Percentiles rank a stretch among this genome's conserved stretches.
These are phyloP conservation scores for Lecanicillium sp. DNA, from an alignment of 2,329 filamentous ascomycete species.

Conservation along the genomic window DNA sequence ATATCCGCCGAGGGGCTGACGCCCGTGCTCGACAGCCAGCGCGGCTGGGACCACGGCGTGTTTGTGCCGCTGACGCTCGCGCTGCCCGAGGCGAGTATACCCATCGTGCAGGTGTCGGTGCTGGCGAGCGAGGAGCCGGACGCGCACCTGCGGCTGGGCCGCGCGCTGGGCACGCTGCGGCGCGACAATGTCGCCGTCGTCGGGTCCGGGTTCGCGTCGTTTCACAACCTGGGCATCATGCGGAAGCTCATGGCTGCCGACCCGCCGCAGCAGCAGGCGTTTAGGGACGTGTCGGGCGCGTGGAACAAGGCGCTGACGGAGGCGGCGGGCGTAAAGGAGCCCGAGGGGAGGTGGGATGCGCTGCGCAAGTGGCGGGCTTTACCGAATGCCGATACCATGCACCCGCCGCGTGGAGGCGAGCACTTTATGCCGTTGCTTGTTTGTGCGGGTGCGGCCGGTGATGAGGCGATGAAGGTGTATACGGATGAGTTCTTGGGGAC, in stretches of 20 bases:
- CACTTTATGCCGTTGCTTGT: constrained; percentile 54
- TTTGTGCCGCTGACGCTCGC: constrained; percentile 51
- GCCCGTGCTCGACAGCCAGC: constrained; percentile 27
- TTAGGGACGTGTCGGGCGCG: constrained; percentile 19
- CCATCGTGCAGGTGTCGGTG: constrained; percentile 51
- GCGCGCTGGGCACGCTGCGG: constrained; percentile 41
- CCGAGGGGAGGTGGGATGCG: constrained; percentile 26
- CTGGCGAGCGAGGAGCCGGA: constrained; percentile 42
- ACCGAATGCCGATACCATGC: constrained; percentile 42
- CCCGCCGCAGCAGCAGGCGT: constrained; percentile 12
- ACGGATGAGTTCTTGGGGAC: constrained; percentile 40
- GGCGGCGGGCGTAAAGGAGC: constrained; percentile 25
- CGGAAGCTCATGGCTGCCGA: constrained; percentile 22
- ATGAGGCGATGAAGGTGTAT: constrained; percentile 34
- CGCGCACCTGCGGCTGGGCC: constrained; percentile 43
- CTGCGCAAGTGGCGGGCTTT: constrained; percentile 40
- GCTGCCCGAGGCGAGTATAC: constrained; percentile 41
- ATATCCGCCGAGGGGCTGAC: constrained; percentile 38
- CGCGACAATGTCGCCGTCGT: constrained; percentile 47
- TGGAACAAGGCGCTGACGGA: constrained; percentile 42
- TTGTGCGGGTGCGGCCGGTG: constrained; percentile 42
- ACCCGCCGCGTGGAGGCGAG: constrained; percentile 45
- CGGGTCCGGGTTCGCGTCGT: constrained; percentile 52
- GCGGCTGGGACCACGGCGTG: constrained; percentile 54
- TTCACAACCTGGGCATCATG: constrained; percentile 47